Base-by-base conservation (phyloP, 1,284 basidiomycete genomes). In the Papiliotrema flavescens region DNA sequence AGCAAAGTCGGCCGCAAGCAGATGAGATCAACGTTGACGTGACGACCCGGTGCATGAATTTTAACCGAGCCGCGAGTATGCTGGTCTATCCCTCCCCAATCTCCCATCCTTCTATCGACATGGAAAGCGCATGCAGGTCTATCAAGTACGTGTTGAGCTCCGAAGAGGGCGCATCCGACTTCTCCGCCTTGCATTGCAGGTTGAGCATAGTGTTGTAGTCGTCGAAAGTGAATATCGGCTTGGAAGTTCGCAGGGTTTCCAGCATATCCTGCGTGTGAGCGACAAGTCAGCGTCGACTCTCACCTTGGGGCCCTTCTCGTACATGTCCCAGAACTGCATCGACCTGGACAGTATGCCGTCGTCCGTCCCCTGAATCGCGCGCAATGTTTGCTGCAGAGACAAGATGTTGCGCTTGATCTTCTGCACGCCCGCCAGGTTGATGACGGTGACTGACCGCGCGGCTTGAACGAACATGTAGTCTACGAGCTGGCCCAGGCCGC, bases 381-480 rank as follows among this genome's bases (percentile, higher is more conserved):
- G 90, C 63, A 97, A 82, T 64, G 90, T 89, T 72, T 98, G 95
- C 71, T 96, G 93, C 23, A 98, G 80, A 14, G 94, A 89, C 23
- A 93, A 80, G 44, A 97, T 88, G 74, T 97, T 96, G 42, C 93
- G 84, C 64, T 86, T 78, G 71, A 98, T 88, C 78, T 97, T 97
- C 67, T 85, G 84, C 59, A 93, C 84, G 0, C 95, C 95, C 53
- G 85, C 83, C 0, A 79, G 71, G 64, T 93, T 98, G 14, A 86
- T 85, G 15, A 82, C 73, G 23, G 83, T 84, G 55, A 98, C 82
- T 54, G 83, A 78, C 22, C 84, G 83, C 26, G 90, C 89, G 57
- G 87, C 84, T 13, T 81, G 80, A 56, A 98, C 85, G 51, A 98
- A 79, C 42, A 90, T 78, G 56, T 88, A 82, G 73, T 97, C 91